Conservation (phyloP, 106 monocot genomes). For the Iris macrosiphon region DNA sequence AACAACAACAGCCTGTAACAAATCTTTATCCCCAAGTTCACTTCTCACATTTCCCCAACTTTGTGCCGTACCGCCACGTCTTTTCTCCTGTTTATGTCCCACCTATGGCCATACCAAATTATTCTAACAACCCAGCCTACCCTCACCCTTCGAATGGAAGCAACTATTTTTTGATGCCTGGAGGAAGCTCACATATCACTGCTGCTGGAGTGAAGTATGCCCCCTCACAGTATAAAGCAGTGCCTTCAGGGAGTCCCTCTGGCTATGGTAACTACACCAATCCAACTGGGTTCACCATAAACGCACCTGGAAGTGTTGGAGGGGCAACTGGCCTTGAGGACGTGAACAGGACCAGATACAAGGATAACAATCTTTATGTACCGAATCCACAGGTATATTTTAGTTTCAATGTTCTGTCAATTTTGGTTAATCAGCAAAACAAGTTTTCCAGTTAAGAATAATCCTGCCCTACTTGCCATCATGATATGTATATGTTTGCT, state of each 20-base stretch:
- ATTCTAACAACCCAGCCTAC: constrained; percentile 55
- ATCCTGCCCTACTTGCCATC: no score
- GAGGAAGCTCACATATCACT: constrained; percentile 50
- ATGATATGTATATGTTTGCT: no score
- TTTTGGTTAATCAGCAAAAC: neutral
- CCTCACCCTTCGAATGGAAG: constrained; percentile 57
- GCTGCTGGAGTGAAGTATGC: constrained; percentile 60
- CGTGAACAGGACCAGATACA: constrained; percentile 63
- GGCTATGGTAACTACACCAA: constrained; percentile 64
- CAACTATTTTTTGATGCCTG: constrained; percentile 70
- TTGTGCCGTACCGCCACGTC: constrained; percentile 75
- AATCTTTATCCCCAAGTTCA: constrained; percentile 80
- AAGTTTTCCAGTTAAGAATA: no score
- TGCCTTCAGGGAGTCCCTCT: constrained; percentile 33
- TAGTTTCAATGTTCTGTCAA: neutral
- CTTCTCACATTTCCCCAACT: constrained; percentile 72
- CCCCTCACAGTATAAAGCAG: constrained; percentile 68
- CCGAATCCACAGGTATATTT: constrained; percentile 70
- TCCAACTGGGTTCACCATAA: constrained; percentile 43
- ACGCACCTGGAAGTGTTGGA: constrained; percentile 47
- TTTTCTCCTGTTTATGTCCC: constrained; percentile 76
- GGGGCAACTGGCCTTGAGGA: constrained; percentile 51
- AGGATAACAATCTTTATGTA: constrained; percentile 66
- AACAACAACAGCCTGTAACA: constrained; percentile 43
- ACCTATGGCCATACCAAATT: constrained; percentile 78